A percentile compares a stretch with the other conserved stretches of the same genome.
These are phyloP conservation scores for Garcia nutans DNA, from an alignment of 345 rosid species.

Conservation along the genomic window DNA sequence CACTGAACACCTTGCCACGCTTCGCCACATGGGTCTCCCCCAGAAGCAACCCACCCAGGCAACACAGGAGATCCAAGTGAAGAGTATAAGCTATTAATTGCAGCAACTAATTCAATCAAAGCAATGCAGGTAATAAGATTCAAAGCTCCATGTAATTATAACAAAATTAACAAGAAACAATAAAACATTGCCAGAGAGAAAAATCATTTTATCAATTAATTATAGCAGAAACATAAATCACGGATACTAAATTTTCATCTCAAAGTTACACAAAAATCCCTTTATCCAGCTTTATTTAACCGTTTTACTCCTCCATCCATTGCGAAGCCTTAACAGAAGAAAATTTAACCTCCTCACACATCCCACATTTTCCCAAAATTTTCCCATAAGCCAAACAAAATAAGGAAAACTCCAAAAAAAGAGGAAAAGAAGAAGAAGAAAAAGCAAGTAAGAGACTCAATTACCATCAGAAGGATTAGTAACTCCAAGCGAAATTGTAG, in stretches of 20 bases:
- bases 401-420: background rate
- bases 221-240: background rate
- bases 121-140: constrained; percentile 34
- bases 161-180: background rate
- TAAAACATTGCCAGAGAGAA: background rate
- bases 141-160: constrained; percentile 9
- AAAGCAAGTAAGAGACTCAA: background rate
- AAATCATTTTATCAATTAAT: background rate
- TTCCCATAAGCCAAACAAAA: background rate
- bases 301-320: background rate
- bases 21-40: constrained; percentile 94
- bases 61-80: constrained; percentile 74
- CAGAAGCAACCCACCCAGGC: constrained; percentile 92
- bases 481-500: constrained; percentile 49
- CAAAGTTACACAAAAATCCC: background rate
- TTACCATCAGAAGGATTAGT: constrained; percentile 85
- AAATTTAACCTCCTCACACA: background rate
- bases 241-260: background rate
- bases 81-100: constrained; percentile 65
- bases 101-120: constrained; percentile 67
- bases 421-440: background rate
- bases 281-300: background rate
- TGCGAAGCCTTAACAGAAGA: background rate
- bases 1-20: constrained; percentile 90
- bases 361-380: constrained; percentile 9